These are phyloP conservation scores for Mycena latifolia DNA, from an alignment of 768 basidiomycete genomes.

Conservation along the genomic window DNA sequence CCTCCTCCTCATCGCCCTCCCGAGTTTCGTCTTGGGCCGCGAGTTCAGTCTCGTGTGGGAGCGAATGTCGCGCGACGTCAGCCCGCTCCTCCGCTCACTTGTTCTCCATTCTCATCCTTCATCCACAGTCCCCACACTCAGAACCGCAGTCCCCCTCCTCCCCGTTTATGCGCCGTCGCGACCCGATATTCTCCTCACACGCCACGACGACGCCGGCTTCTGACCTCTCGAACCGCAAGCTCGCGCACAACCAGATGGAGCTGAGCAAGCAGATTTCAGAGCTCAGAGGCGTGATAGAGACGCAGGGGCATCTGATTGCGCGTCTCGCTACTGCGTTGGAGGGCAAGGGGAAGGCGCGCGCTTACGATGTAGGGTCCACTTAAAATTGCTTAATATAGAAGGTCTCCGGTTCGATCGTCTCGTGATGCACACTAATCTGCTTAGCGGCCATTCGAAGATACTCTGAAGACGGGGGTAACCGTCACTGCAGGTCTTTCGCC, in stretches of 20 bases:
- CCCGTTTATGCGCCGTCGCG: slow-evolving; percentile 30
- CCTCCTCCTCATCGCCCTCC: slow-evolving; percentile 88
- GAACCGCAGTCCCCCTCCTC: slow-evolving; percentile 37
- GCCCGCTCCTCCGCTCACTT: background rate
- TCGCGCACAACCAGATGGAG: slow-evolving; percentile 76
- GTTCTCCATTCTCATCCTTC: background rate
- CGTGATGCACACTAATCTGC: too few species aligned
- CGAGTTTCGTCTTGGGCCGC: slow-evolving; percentile 91
- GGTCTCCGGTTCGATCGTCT: background rate
- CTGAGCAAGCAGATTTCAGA: slow-evolving; percentile 75
- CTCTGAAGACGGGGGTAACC: too few species aligned
- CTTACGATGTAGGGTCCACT: slow-evolving; percentile 10
- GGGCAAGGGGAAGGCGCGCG: slow-evolving; percentile 39
- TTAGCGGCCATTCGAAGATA: too few species aligned
- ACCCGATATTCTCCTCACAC: slow-evolving; percentile 30
- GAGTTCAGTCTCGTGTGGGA: slow-evolving; percentile 96
- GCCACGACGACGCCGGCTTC: slow-evolving; percentile 32
- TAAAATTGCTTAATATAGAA: slow-evolving; percentile 1
- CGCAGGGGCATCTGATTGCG: slow-evolving; percentile 66
- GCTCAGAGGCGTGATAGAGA: slow-evolving; percentile 66
- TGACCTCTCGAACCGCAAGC: slow-evolving; percentile 70
- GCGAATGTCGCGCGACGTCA: slow-evolving; percentile 66
- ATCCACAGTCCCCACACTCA: slow-evolving; percentile 19
- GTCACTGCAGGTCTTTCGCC: too few species aligned
- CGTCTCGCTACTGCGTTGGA: slow-evolving; percentile 51